Base-by-base conservation (phyloP, 495 filamentous ascomycete genomes). In the Penicillium egyptiacum region DNA sequence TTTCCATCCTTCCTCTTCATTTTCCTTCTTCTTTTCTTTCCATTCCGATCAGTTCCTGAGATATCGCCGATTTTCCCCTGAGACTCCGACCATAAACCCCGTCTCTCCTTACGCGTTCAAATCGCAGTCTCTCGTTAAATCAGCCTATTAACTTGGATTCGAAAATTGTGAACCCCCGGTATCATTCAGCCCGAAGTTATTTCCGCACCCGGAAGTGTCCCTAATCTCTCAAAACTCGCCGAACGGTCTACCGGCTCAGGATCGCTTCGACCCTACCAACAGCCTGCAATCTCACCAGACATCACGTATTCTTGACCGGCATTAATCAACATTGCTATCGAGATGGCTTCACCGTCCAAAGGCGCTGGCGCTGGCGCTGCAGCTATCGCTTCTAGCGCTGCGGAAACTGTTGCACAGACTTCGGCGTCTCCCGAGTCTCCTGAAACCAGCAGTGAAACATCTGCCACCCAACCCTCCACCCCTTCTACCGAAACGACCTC, bases 1-100 rank as follows among this genome's bases (percentile, higher is more conserved):
- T 53, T 80, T 74, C 54, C 76, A 33, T 37, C 22, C 82, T 80
- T 57, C 82, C 80, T 57, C 82, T 82, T 66, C 86, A 75, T 51
- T 81, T 73, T 37, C 82, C 81, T 74, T 39, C 53, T 54, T 45
- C 45, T 57, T 43, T 45, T 50, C 17, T 40, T 53, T 56, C 49
- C 39, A 42, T 53, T 52, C 43, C 28, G 33, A 23, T 26, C 28
- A 19, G 47, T 33, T 37, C 20, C 7, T 33, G 39, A 31, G 50
- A 53, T 51, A 39, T 48, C 41, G 12, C 6, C 55, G 20, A 25
- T 53, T 35, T 28, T 20, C 59, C 56, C 56, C 60, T 62, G 60
- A 62, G 51, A 31, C 50, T 54, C 53, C 44, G 20, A 50, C 33
- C 41, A 22, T 41, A 30, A 31, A 3, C 30, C 31, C 50, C 40